phyloP scores from a whole-genome alignment of 805 yeast species.

The Nakazawaea pomicola region DNA sequence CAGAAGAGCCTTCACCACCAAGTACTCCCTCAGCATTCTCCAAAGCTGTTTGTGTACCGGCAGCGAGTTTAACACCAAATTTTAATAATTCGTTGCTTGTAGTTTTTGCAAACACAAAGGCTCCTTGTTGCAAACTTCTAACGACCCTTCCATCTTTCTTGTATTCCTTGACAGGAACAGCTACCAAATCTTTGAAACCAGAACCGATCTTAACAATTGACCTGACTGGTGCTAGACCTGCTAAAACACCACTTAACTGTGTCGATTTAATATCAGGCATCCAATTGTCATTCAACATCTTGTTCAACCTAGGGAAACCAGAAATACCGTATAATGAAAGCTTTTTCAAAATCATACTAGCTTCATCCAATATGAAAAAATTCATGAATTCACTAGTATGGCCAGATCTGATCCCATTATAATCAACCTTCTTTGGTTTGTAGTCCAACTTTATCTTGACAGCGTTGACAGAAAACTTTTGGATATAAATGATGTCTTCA shows the following conservation, averaged over 20 bases:
- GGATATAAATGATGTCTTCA: constrained; percentile 65
- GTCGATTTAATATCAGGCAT: constrained; percentile 80
- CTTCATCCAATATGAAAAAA: constrained; percentile 83
- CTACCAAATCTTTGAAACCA: constrained; percentile 69
- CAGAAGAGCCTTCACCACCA: constrained; percentile 67
- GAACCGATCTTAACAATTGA: constrained; percentile 74
- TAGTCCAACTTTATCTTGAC: constrained; percentile 73
- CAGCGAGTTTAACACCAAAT: constrained; percentile 78
- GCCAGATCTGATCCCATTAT: constrained; percentile 80
- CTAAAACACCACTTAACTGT: constrained; percentile 74
- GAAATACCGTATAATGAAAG: constrained; percentile 67
- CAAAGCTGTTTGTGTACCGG: constrained; percentile 78
- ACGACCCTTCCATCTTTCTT: constrained; percentile 65
- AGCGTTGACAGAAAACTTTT: constrained; percentile 57
- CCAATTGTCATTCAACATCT: constrained; percentile 66
- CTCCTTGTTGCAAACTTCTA: constrained; percentile 71
- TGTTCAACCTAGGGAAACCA: constrained; percentile 62
- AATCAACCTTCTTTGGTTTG: constrained; percentile 86
- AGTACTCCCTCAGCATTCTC: constrained; percentile 76
- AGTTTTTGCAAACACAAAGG: constrained; percentile 64
- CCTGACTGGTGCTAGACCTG: constrained; percentile 80
- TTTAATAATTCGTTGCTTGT: constrained; percentile 78
- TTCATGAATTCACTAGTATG: constrained; percentile 84
- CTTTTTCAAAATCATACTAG: constrained; percentile 60
- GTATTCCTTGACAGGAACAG: constrained; percentile 71